phyloP scores from a whole-genome alignment of 2,329 filamentous ascomycete genomes.

The Claviceps sp. region DNA sequence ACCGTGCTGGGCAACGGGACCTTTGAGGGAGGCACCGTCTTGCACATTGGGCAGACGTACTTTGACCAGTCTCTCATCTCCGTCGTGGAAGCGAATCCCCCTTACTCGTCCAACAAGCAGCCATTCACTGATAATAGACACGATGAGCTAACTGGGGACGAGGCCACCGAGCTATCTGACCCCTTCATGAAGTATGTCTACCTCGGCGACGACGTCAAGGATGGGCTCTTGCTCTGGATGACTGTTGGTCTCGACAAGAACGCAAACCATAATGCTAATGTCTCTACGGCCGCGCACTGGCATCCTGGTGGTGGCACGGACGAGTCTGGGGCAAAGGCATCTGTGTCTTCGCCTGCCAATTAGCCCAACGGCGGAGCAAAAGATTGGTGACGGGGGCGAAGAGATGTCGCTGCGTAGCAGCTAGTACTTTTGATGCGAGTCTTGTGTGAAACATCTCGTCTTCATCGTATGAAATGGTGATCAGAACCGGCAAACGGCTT shows the following conservation, averaged over 20 bases:
- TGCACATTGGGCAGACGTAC: conserved; percentile 48
- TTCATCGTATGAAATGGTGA: neutral
- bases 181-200: conserved; percentile 45
- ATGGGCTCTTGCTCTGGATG: conserved; percentile 42
- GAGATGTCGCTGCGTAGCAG: neutral
- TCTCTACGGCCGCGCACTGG: conserved; percentile 3
- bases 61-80: conserved; percentile 38
- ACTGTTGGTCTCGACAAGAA: conserved; percentile 32
- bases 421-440: neutral
- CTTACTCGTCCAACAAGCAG: conserved; percentile 32
- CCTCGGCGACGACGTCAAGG: conserved; percentile 36
- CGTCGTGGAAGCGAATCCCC: conserved; percentile 33
- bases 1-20: conserved; percentile 35
- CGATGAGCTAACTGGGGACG: conserved; percentile 31
- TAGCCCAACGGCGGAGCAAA: neutral
- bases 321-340: neutral
- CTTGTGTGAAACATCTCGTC: neutral
- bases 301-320: conserved; percentile 1
- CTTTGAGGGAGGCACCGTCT: conserved; percentile 32
- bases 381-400: no score
- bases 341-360: no score
- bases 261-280: conserved; percentile 4
- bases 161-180: conserved; percentile 34
- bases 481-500: no score
- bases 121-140: conserved; percentile 32